These are phyloP conservation scores for Apiospora marii DNA, from an alignment of 2,329 filamentous ascomycete genomes.

Conservation along the genomic window DNA sequence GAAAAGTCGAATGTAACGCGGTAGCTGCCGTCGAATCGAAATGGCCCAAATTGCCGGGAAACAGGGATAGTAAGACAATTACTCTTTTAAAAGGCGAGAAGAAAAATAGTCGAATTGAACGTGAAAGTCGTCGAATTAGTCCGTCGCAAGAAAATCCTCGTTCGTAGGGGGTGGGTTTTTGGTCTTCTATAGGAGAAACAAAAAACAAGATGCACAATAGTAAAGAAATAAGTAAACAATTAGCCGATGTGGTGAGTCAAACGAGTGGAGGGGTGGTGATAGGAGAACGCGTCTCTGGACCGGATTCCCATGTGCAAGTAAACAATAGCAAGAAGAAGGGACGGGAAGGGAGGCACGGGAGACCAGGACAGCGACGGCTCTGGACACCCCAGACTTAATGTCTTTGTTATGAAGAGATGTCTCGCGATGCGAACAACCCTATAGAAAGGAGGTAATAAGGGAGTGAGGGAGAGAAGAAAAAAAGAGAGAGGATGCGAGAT, in stretches of 20 bases:
- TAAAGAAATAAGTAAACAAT: constrained; percentile 21
- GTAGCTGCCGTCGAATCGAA: constrained; percentile 13
- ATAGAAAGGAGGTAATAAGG: constrained; percentile 31
- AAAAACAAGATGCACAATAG: constrained; percentile 17
- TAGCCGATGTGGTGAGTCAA: constrained; percentile 21
- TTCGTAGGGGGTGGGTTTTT: background rate
- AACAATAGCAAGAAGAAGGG: constrained; percentile 28
- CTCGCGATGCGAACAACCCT: constrained; percentile 31
- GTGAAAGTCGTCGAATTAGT: constrained; percentile 17
- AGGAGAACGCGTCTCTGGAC: constrained; percentile 13
- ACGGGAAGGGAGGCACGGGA: constrained; percentile 29
- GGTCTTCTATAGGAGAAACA: constrained; percentile 9
- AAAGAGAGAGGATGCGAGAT: background rate
- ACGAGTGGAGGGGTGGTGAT: constrained; percentile 19
- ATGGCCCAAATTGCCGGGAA: constrained; percentile 11
- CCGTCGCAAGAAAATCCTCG: constrained; percentile 13
- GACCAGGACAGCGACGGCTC: constrained; percentile 15
- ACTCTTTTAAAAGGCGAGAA: background rate
- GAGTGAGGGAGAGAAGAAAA: constrained; percentile 29
- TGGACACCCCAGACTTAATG: constrained; percentile 21
- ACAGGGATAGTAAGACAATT: constrained; percentile 19
- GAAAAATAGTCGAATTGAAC: constrained; percentile 9
- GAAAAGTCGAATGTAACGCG: background rate
- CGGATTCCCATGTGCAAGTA: constrained; percentile 23
- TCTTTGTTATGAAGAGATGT: constrained; percentile 35